Conservation (phyloP, 1,139 yeast species). For the Magnusiomyces fungicola region DNA sequence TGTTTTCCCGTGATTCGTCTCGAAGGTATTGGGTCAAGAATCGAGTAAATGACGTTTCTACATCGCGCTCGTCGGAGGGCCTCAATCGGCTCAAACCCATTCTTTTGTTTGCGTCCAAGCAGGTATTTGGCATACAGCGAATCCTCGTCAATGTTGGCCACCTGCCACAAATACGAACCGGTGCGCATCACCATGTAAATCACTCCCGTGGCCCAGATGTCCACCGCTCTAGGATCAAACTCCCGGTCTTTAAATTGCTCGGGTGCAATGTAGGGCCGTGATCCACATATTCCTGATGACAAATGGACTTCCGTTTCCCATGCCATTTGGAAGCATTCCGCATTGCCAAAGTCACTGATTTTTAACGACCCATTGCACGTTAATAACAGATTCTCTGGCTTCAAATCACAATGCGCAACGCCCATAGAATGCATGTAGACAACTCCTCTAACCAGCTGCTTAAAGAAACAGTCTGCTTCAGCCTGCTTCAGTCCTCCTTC, state of each 20-base stretch:
- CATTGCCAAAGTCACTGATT: conserved; percentile 92
- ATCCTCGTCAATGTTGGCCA: conserved; percentile 67
- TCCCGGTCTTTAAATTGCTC: conserved; percentile 73
- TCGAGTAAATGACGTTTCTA: conserved; percentile 84
- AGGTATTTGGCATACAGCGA: conserved; percentile 71
- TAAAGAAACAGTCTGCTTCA: conserved; percentile 94
- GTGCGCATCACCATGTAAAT: conserved; percentile 98
- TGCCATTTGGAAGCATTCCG: conserved; percentile 93
- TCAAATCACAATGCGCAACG: conserved; percentile 88
- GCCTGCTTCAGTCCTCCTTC: conserved; percentile 70
- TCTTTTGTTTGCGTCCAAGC: conserved; percentile 64
- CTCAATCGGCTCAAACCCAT: conserved; percentile 91
- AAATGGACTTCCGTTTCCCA: conserved; percentile 88
- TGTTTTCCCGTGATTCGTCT: conserved; percentile 86
- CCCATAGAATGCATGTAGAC: conserved; percentile 97
- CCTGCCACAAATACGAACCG: conserved; percentile 88
- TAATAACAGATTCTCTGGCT: conserved; percentile 83
- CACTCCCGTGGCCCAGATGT: conserved; percentile 95
- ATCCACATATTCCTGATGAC: conserved; percentile 82
- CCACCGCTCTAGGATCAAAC: conserved; percentile 88
- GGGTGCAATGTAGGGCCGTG: conserved; percentile 94
- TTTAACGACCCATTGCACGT: conserved; percentile 76
- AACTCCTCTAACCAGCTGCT: conserved; percentile 84
- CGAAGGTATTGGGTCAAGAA: conserved; percentile 79
- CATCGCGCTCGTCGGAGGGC: conserved; percentile 70